Base-by-base conservation (phyloP, 2,329 filamentous ascomycete genomes). In the Nemania sp. region DNA sequence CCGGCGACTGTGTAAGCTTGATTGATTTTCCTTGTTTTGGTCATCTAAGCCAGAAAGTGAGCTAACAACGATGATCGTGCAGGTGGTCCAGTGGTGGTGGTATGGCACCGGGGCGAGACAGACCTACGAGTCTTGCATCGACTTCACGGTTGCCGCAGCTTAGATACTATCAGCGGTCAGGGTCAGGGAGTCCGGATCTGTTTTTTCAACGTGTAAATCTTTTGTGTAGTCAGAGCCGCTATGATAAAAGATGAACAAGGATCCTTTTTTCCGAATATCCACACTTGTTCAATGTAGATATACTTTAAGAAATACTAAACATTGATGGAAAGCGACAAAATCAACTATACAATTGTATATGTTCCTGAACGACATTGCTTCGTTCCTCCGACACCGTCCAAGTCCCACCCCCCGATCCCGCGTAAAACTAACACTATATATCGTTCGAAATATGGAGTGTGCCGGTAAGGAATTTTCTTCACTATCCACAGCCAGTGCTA, bases 11-110 rank as follows among this genome's bases (percentile, higher is more conserved):
- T 70, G 76, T 77, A 73, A 75, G 75, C n/a, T n/a, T n/a, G n/a
- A n/a, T n/a, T 74, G 29, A 2, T 52, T 20, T 13, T n/a, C 32
- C 11, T 35, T 11, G 18, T n/a, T 22, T 24, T n/a, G n/a, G n/a
- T n/a, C 1, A 7, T 54, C 27, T 32, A 13, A 54, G 7, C 27
- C 13, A 4, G 6, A n/a, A 41, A 27, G 26, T 20, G 18, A 24
- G 35, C 5, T 20, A 43, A 68, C 22, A 20, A 18, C 20, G 15
- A 29, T 22, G 18, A 22, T 45, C 20, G 26, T 62, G 24, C 61
- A 77, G 76, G 75, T 77, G 18, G 64, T 77, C 41, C 76, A 77
- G 45, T 77, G 75, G 75, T 77, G 74, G 75, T 77, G 76, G 76
- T 77, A 76, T 54, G 76, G 76, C 15, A 76, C 69, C 1, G 74